Conservation (phyloP, 2,329 filamentous ascomycete genomes). For the Fusarium metavorans region DNA sequence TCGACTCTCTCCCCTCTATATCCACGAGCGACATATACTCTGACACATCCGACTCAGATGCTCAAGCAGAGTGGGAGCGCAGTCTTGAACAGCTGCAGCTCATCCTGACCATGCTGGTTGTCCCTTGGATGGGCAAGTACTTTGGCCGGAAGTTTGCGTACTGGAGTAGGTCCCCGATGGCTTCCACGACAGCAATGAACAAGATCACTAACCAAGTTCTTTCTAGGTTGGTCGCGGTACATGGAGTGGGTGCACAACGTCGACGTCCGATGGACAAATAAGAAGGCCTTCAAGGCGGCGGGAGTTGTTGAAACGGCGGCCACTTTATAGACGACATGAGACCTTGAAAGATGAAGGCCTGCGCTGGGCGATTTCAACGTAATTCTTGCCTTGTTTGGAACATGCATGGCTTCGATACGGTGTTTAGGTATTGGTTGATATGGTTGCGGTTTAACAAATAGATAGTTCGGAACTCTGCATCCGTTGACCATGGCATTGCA, state of each 20-base stretch:
- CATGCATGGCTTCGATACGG: constrained; percentile 36
- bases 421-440: constrained; percentile 36
- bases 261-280: constrained; percentile 75
- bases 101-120: constrained; percentile 91
- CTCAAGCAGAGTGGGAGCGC: constrained; percentile 94
- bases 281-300: constrained; percentile 71
- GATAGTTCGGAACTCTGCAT: constrained; percentile 17
- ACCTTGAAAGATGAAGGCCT: not conserved
- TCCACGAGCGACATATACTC: constrained; percentile 68
- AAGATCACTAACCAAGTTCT: constrained; percentile 24
- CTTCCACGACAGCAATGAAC: not conserved
- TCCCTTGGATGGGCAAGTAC: constrained; percentile 95
- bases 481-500: not conserved
- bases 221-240: constrained; percentile 87
- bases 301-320: constrained; percentile 73
- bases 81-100: constrained; percentile 94
- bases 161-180: constrained; percentile 76
- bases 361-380: not conserved
- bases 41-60: constrained; percentile 77
- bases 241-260: constrained; percentile 95
- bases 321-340: constrained; percentile 56
- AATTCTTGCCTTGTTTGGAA: constrained; percentile 1
- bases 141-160: constrained; percentile 95
- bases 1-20: constrained; percentile 74
- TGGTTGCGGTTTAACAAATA: constrained; percentile 28